These are phyloP conservation scores for Verticillium dahliae DNA, from an alignment of 2,329 filamentous ascomycete species.

Conservation along the genomic window DNA sequence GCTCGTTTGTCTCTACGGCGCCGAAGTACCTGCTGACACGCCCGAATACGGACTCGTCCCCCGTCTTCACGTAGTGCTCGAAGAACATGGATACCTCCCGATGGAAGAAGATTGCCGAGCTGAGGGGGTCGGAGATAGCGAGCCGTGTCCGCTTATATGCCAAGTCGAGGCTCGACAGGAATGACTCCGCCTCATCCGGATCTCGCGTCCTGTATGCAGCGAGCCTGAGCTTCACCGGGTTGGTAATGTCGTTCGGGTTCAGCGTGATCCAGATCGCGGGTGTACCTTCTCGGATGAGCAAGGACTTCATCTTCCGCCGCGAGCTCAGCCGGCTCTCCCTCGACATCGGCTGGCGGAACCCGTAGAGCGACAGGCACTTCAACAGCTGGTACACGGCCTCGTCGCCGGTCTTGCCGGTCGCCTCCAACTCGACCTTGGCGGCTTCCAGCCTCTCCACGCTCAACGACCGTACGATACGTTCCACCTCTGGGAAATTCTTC, in stretches of 20 bases:
- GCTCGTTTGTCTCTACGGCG: background rate
- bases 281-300: constrained; percentile 2
- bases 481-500: background rate
- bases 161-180: background rate
- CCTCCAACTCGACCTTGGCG: background rate
- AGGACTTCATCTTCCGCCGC: constrained; percentile 7
- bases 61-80: constrained; percentile 6
- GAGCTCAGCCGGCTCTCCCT: constrained; percentile 5
- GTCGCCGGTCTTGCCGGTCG: constrained; percentile 1
- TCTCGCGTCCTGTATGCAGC: constrained; percentile 2
- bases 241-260: constrained; percentile 9
- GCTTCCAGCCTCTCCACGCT: background rate
- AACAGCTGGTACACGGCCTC: background rate
- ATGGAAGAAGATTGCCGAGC: constrained; percentile 4
- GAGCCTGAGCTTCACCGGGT: constrained; percentile 7
- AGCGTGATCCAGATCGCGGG: constrained; percentile 8
- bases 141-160: background rate
- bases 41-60: constrained; percentile 5
- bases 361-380: background rate
- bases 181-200: constrained; percentile 3
- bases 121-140: constrained; percentile 5
- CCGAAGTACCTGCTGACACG: constrained; percentile 1
- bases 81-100: constrained; percentile 8
- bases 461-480: background rate
- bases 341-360: constrained; percentile 3